Percentiles rank a stretch among this genome's conserved stretches.
These are phyloP conservation scores for Penicillium sp. DNA, from an alignment of 2,329 filamentous ascomycete species.

Conservation along the genomic window DNA sequence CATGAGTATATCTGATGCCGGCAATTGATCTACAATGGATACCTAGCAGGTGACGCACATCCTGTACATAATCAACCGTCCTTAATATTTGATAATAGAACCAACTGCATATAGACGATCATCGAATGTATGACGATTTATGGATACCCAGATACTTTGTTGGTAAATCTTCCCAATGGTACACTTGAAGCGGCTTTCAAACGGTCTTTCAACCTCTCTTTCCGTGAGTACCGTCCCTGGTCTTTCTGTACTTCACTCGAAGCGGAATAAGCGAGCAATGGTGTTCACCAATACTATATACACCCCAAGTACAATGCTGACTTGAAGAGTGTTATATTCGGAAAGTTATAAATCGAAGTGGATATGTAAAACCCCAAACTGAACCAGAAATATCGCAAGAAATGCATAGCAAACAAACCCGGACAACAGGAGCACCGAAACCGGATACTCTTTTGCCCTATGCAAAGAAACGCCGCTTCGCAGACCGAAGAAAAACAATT, in stretches of 20 bases:
- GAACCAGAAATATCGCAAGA: slow-evolving; percentile 9
- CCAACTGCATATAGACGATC: not conserved
- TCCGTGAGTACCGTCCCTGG: too few relatives aligned
- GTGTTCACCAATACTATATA: too few relatives aligned
- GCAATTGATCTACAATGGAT: not conserved
- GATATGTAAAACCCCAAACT: slow-evolving; percentile 8
- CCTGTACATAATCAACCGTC: not conserved
- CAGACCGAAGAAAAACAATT: not conserved
- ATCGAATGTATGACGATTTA: too few relatives aligned
- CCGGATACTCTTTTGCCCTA: slow-evolving; percentile 18
- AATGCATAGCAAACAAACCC: slow-evolving; percentile 5
- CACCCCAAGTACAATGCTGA: too few relatives aligned
- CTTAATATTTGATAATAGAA: not conserved
- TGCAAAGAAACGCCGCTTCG: slow-evolving; percentile 8
- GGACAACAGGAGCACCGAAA: slow-evolving; percentile 6
- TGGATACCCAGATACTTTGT: too few relatives aligned
- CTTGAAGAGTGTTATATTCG: not conserved
- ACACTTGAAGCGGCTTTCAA: too few relatives aligned
- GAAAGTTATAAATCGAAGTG: not conserved
- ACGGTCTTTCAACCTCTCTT: too few relatives aligned
- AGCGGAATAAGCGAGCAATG: too few relatives aligned
- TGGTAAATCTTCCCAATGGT: too few relatives aligned
- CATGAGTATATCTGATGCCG: not conserved
- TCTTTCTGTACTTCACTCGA: too few relatives aligned
- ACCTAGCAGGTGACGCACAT: not conserved